These are phyloP conservation scores for Corynascus novoguineensis DNA, from an alignment of 495 filamentous ascomycete genomes.

Conservation along the genomic window DNA sequence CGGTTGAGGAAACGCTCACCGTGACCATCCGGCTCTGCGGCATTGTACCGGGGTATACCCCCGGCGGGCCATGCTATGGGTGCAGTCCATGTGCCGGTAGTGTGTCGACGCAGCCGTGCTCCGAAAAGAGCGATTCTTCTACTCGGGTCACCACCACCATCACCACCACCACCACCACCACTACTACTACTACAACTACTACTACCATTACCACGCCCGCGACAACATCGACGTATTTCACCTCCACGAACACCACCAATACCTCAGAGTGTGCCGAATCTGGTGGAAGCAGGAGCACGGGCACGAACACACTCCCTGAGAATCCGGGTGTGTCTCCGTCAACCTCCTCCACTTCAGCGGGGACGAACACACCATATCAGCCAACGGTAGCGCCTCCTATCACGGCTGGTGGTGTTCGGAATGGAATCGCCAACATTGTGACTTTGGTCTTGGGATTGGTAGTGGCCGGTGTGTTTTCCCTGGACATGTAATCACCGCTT, in stretches of 20 bases:
- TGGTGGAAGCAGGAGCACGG: background rate
- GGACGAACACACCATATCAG: slow-evolving; percentile 1
- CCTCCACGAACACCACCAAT: background rate
- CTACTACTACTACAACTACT: background rate
- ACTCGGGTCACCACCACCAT: background rate
- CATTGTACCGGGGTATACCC: slow-evolving; percentile 30
- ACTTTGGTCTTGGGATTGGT: background rate
- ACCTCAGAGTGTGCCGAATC: background rate
- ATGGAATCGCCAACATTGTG: background rate
- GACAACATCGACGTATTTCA: no score
- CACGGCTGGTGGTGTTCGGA: slow-evolving; percentile 12
- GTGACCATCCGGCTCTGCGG: slow-evolving; percentile 30
- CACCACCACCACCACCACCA: no score
- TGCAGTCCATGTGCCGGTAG: slow-evolving; percentile 18
- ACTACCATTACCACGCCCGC: no score
- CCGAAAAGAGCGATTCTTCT: background rate
- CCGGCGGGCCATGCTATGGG: slow-evolving; percentile 27
- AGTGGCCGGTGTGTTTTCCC: background rate
- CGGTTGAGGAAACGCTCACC: slow-evolving; percentile 23
- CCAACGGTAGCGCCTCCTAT: slow-evolving; percentile 7
- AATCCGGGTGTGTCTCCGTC: background rate
- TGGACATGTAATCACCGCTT: background rate
- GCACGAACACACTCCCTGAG: background rate
- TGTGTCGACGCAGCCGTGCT: background rate
- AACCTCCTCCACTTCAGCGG: background rate